Conservation (phyloP, 306 rosid species). For the Abrus pulchellus region DNA sequence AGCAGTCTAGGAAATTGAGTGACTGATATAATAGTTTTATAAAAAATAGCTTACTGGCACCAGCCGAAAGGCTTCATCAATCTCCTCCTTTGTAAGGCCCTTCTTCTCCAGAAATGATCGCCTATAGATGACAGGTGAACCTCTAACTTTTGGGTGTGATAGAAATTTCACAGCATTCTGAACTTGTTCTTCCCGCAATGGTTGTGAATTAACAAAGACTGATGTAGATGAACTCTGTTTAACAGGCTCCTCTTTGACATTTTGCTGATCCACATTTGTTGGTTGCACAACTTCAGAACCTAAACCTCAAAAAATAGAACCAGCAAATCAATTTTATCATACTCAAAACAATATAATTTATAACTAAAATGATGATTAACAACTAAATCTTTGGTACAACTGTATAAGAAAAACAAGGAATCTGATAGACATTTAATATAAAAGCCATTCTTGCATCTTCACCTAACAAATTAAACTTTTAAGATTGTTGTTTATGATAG, state of each 20-base stretch:
- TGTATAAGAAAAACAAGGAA: constrained; percentile 36
- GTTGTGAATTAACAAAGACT: constrained; percentile 83
- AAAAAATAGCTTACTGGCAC: constrained; percentile 76
- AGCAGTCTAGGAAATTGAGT: not conserved
- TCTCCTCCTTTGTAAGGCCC: constrained; percentile 98
- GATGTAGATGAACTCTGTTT: constrained; percentile 66
- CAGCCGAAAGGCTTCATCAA: constrained; percentile 92
- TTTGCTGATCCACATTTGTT: constrained; percentile 60
- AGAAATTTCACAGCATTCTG: constrained; percentile 95
- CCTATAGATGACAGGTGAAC: constrained; percentile 88
- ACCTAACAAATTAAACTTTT: not conserved
- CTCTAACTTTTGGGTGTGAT: constrained; percentile 89
- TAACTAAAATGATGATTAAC: not conserved
- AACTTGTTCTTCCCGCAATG: constrained; percentile 92
- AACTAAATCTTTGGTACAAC: not conserved
- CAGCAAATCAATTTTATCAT: constrained; percentile 23
- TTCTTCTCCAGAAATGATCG: constrained; percentile 93
- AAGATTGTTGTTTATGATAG: not conserved
- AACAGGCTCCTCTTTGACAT: constrained; percentile 62
- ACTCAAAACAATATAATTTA: constrained; percentile 29
- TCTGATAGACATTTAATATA: not conserved
- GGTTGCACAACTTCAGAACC: constrained; percentile 56
- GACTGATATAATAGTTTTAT: not conserved
- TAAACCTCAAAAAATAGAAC: constrained; percentile 40
- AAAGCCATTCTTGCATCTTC: constrained; percentile 6